phyloP scores from a whole-genome alignment of 306 rosid genomes.

The Trichosanthes cucumerina region DNA sequence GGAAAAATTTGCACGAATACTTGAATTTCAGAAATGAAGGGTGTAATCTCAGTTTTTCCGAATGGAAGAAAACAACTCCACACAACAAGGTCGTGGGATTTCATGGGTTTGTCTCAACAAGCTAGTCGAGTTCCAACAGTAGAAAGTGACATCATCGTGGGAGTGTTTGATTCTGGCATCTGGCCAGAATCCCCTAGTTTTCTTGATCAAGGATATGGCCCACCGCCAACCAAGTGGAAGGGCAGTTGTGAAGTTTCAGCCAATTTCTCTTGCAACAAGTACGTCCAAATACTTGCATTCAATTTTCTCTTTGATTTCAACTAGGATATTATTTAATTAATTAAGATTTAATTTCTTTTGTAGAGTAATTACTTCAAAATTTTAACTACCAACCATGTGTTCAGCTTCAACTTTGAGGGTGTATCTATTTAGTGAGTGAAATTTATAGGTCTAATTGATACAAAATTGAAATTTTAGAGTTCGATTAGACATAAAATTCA shows the following conservation, averaged over 20 bases:
- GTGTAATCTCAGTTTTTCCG: conserved; percentile 35
- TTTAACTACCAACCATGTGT: no score
- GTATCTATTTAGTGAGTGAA: no score
- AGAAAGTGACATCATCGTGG: conserved; percentile 16
- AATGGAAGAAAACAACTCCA: conserved; percentile 15
- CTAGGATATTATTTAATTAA: no score
- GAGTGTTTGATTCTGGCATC: conserved; percentile 10
- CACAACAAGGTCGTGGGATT: conserved; percentile 35
- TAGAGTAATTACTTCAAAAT: no score
- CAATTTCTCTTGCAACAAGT: neutral
- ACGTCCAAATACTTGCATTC: no score
- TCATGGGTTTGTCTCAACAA: conserved; percentile 9
- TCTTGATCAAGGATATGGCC: neutral
- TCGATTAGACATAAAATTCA: no score
- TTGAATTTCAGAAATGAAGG: conserved; percentile 13
- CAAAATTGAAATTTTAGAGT: no score
- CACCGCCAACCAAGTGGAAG: neutral
- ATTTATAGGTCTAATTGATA: no score
- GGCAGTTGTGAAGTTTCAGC: neutral
- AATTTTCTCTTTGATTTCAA: neutral
- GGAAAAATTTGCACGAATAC: no score
- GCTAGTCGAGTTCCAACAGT: neutral
- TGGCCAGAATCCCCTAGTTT: conserved; percentile 16
- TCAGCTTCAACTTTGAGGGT: no score
- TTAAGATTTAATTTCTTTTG: no score